These are phyloP conservation scores for Mycena belliarum DNA, from an alignment of 768 basidiomycete species.

Conservation along the genomic window DNA sequence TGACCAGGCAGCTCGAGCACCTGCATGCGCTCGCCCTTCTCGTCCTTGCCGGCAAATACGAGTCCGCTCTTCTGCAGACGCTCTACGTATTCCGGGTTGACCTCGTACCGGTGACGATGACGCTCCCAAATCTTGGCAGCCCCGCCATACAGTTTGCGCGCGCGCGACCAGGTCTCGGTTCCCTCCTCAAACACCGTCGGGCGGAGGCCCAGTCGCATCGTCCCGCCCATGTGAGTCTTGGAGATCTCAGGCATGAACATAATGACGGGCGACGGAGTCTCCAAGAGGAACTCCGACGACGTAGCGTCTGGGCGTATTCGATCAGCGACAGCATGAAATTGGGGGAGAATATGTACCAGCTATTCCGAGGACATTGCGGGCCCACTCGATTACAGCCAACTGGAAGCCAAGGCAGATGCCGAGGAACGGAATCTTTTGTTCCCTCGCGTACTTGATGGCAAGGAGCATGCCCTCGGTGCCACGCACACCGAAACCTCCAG, in stretches of 20 bases:
- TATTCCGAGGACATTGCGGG: conserved; percentile 77
- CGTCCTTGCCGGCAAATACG: conserved; percentile 81
- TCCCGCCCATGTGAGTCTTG: conserved; percentile 96
- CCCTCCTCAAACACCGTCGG: conserved; percentile 85
- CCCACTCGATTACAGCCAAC: conserved; percentile 94
- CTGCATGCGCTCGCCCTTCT: conserved; percentile 97
- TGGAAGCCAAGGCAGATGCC: conserved; percentile 99
- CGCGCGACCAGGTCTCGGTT: conserved; percentile 70
- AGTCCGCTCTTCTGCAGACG: conserved; percentile 66
- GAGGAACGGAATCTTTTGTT: conserved; percentile 92
- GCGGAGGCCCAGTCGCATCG: conserved; percentile 99
- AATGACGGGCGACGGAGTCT: conserved; percentile 70
- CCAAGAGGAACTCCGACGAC: conserved; percentile 76
- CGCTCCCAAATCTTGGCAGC: conserved; percentile 88
- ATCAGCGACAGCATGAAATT: background rate
- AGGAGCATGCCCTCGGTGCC: conserved; percentile 98
- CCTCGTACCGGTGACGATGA: conserved; percentile 93
- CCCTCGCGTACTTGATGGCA: conserved; percentile 96
- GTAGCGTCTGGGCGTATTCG: conserved; percentile 63
- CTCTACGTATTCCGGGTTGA: conserved; percentile 86
- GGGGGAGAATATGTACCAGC: conserved; percentile 45
- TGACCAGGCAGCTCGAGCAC: conserved; percentile 81
- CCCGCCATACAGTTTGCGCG: conserved; percentile 82
- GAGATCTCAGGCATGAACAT: conserved; percentile 99
- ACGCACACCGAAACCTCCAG: conserved; percentile 91